A percentile compares a stretch with the other conserved stretches of the same genome.
Evolutionary conservation across 75 land plant species (phyloP).

Genomic region (Pinus tabuliformis): DNA sequence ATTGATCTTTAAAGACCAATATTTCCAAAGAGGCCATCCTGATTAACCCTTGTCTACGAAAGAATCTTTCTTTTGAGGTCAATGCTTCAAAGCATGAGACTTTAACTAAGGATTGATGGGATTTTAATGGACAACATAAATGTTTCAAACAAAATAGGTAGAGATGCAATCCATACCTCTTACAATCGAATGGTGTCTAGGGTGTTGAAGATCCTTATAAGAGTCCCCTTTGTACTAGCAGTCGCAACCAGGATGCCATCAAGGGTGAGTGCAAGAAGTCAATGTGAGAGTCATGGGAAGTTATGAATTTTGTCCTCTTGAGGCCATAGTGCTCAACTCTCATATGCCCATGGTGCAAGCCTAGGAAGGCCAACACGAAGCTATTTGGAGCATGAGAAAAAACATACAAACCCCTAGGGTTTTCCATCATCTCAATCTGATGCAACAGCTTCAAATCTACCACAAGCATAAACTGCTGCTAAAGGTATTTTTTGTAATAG

Average conservation of each 20-base stretch:
- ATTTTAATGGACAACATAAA: too few relatives aligned
- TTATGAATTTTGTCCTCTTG: conserved; percentile 66
- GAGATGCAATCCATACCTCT: conserved; percentile 36
- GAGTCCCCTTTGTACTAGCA: conserved; percentile 35
- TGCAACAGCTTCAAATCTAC: conserved; percentile 76
- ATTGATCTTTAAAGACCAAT: too few relatives aligned
- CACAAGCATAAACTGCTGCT: too few relatives aligned
- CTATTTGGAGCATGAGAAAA: conserved; percentile 55
- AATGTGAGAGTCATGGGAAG: conserved; percentile 68
- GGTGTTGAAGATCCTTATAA: conserved; percentile 66
- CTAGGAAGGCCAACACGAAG: conserved; percentile 71
- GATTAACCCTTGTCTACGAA: too few relatives aligned
- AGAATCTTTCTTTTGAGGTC: too few relatives aligned
- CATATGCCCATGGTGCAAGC: conserved; percentile 71
- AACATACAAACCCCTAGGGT: conserved; percentile 73
- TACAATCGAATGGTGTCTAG: conserved; percentile 72
- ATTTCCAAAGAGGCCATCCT: too few relatives aligned
- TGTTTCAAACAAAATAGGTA: too few relatives aligned
- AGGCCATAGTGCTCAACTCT: conserved; percentile 66
- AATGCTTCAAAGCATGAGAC: too few relatives aligned
- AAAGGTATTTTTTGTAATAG: too few relatives aligned
- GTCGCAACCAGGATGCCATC: conserved; percentile 87
- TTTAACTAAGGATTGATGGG: too few relatives aligned
- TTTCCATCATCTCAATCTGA: conserved; percentile 80
- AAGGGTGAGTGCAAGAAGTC: conserved; percentile 53